Evolutionary conservation across 345 rosid genomes (phyloP).

Genomic region (Nephelium lappaceum): DNA sequence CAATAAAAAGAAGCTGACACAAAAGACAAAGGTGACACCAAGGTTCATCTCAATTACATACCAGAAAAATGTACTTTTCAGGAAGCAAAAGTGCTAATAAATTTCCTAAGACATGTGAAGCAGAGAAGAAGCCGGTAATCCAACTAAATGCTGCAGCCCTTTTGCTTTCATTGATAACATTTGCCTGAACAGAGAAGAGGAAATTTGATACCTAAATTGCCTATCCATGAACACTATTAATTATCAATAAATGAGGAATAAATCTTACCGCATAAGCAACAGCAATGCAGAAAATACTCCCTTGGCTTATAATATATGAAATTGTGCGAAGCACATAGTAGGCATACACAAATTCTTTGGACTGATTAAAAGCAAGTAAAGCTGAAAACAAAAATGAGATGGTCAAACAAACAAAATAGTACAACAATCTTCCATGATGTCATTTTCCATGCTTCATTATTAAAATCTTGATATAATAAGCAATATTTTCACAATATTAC

Average conservation of each 20-base stretch:
- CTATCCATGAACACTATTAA: background rate
- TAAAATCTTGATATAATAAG: background rate
- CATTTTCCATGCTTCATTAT: background rate
- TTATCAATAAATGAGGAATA: background rate
- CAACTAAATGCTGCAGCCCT: slow-evolving; percentile 58
- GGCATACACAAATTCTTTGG: slow-evolving; percentile 48
- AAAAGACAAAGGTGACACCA: background rate
- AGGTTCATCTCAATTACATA: slow-evolving; percentile 23
- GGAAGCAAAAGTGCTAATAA: slow-evolving; percentile 54
- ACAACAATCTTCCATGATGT: background rate
- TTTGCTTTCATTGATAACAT: slow-evolving; percentile 42
- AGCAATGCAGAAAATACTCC: slow-evolving; percentile 60
- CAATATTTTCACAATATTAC: background rate
- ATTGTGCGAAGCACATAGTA: slow-evolving; percentile 57
- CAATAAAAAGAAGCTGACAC: background rate
- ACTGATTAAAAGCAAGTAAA: slow-evolving; percentile 45
- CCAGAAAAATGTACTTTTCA: slow-evolving; percentile 47
- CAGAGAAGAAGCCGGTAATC: slow-evolving; percentile 60
- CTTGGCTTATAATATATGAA: slow-evolving; percentile 57
- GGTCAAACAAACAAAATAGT: slow-evolving; percentile 5
- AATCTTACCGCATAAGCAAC: slow-evolving; percentile 55
- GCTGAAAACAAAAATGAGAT: slow-evolving; percentile 34
- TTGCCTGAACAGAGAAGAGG: slow-evolving; percentile 43
- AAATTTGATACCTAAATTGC: slow-evolving; percentile 9
- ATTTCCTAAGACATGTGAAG: slow-evolving; percentile 56